These are phyloP conservation scores for Closterium sp. DNA, from an alignment of 139 green algal genomes.

Conservation along the genomic window DNA sequence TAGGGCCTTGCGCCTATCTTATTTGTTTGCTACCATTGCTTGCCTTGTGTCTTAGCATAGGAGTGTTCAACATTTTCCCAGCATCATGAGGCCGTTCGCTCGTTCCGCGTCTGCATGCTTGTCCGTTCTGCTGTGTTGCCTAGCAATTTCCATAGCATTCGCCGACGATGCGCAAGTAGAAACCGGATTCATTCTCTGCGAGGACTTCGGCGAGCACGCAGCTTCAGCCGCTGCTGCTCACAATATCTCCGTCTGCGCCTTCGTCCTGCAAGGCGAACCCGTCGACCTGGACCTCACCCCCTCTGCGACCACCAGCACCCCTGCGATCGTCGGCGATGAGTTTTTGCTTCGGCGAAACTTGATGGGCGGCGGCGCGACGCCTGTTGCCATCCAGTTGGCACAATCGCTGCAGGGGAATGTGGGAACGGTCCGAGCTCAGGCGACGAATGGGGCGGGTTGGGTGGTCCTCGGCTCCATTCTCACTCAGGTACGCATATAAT, in stretches of 20 bases:
- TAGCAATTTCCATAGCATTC: background rate
- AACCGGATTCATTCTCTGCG: background rate
- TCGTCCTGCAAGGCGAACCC: background rate
- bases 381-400: background rate
- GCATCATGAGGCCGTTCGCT: too few species aligned
- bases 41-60: too few species aligned
- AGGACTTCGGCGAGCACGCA: background rate
- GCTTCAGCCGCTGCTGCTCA: background rate
- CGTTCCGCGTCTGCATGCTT: background rate
- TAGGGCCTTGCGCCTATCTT: background rate
- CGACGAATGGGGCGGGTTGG: background rate
- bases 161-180: background rate
- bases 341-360: background rate
- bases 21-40: too few species aligned
- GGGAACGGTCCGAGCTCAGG: background rate
- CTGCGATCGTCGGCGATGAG: background rate
- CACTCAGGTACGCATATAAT: background rate
- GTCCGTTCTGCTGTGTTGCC: background rate
- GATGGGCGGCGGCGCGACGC: background rate
- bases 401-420: background rate
- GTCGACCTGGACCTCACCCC: background rate
- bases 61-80: too few species aligned
- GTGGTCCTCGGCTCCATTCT: background rate
- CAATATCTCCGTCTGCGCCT: background rate
- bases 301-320: background rate